Base-by-base conservation (phyloP, 306 rosid genomes). In the Glycine latifolia region DNA sequence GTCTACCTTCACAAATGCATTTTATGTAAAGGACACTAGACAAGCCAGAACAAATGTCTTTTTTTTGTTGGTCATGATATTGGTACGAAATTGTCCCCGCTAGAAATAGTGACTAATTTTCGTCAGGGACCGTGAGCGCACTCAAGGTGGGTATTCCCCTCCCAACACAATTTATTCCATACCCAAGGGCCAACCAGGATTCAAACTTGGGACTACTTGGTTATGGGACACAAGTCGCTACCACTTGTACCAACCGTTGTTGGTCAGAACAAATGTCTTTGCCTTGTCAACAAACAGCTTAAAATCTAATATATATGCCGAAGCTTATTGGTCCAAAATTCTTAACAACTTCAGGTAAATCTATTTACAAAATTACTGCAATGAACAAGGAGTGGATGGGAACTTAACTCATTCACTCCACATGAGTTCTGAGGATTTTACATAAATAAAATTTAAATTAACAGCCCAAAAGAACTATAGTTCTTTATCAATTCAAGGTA, bases 401-500 rank as follows among this genome's bases (percentile, higher is more conserved):
- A 67, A 82, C 43, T 47, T 33, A 67, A 82, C 43, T 47, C 43
- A 33, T 14, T 50, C 74, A 81, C 50, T 66, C 49, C 10, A 7
- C 49, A 31, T n/a, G 80, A 50, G n/a, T 49, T 77, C 43, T 46
- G 35, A 48, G 44, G 61, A 49, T 17, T 39, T 39, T 84, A 56
- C 26, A 69, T 59, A 47, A 39, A 39, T 39, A 39, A 39, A 56
- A 72, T 77, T 77, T 49, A 79, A 65, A 59, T 60, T 44, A 82
- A 61, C 48, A 37, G 13, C 71, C 83, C 41, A 79, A 69, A 26
- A 53, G 55, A 77, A 62, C 48, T 35, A 54, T 61, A 39, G 50
- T 75, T 80, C 65, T 41, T 56, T 71, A 71, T 61, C 47, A 70
- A 43, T 63, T 67, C 77, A 55, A 73, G 67, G 59, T 60, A 71